These are phyloP conservation scores for Micromonas pusilla DNA, from an alignment of 139 green algal species.

Conservation along the genomic window DNA sequence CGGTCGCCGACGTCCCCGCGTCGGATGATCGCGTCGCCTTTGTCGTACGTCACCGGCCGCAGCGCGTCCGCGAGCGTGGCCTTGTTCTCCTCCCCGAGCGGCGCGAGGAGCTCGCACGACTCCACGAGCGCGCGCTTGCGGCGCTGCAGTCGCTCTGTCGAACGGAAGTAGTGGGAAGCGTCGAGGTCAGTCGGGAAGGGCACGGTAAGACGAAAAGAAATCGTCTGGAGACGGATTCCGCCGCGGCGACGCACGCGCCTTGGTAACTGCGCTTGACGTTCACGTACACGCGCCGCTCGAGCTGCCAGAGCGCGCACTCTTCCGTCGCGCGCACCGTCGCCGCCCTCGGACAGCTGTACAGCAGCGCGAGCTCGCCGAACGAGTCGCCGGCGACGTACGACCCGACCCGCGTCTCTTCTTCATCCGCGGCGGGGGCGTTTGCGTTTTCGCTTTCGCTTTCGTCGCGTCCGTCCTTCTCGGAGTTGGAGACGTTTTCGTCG, in stretches of 20 bases:
- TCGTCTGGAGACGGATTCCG: too few species aligned
- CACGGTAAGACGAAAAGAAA: too few species aligned
- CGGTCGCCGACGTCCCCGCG: conserved; percentile 65
- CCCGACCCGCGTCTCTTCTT: background rate
- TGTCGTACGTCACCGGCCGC: conserved; percentile 47
- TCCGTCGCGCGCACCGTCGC: conserved; percentile 73
- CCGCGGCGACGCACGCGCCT: conserved; percentile 40
- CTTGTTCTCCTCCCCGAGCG: conserved; percentile 52
- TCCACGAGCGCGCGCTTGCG: conserved; percentile 58
- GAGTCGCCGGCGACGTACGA: conserved; percentile 40
- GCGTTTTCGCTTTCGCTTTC: too few species aligned
- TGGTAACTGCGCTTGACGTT: conserved; percentile 66
- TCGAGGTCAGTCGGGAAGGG: too few species aligned
- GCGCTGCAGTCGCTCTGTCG: too few species aligned
- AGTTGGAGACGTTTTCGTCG: too few species aligned
- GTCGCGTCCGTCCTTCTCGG: too few species aligned
- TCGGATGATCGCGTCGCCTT: conserved; percentile 42
- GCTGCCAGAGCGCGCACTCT: conserved; percentile 66
- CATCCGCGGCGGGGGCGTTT: too few species aligned
- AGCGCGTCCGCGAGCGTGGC: conserved; percentile 68
- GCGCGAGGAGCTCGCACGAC: conserved; percentile 32
- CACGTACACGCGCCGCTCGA: conserved; percentile 71
- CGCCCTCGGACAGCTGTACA: conserved; percentile 76
- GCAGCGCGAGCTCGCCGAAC: conserved; percentile 90
- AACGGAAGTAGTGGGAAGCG: too few species aligned